Conservation (phyloP, 2,329 filamentous ascomycete genomes). For the Nemania diffusa region DNA sequence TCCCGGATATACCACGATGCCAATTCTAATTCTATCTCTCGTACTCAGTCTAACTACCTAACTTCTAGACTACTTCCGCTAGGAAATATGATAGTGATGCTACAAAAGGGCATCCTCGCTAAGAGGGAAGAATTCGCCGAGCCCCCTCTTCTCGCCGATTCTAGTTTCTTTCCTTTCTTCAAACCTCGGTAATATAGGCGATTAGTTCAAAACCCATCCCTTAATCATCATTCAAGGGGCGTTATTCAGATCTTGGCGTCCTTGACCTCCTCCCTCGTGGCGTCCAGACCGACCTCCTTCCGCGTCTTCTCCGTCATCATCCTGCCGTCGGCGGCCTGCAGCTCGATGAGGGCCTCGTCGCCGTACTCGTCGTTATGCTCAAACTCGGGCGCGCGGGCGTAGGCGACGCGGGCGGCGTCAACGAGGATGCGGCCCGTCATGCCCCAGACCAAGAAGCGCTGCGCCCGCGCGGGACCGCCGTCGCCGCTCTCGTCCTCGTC, state of each 20-base stretch:
- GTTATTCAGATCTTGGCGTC: conserved; percentile 55
- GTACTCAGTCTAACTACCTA: neutral
- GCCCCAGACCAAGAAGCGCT: conserved; percentile 87
- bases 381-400: conserved; percentile 84
- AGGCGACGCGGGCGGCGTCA: conserved; percentile 87
- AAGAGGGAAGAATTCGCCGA: neutral
- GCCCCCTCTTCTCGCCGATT: neutral
- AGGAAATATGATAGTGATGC: neutral
- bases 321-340: conserved; percentile 57
- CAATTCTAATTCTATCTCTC: neutral
- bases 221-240: neutral
- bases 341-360: conserved; percentile 62
- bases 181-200: too few relatives aligned
- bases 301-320: conserved; percentile 58
- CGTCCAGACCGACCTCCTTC: conserved; percentile 48
- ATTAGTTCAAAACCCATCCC: conserved; percentile 2
- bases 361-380: conserved; percentile 70
- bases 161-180: conserved; percentile 1
- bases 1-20: neutral
- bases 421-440: conserved; percentile 94
- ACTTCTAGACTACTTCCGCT: neutral
- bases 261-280: conserved; percentile 51
- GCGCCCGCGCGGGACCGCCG: conserved; percentile 55
- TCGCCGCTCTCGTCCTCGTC: conserved; percentile 51
- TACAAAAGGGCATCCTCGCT: neutral